A percentile compares a stretch with the other conserved stretches of the same genome.
phyloP scores from a whole-genome alignment of 2,329 filamentous ascomycete species.

The Sporothrix protearum region DNA sequence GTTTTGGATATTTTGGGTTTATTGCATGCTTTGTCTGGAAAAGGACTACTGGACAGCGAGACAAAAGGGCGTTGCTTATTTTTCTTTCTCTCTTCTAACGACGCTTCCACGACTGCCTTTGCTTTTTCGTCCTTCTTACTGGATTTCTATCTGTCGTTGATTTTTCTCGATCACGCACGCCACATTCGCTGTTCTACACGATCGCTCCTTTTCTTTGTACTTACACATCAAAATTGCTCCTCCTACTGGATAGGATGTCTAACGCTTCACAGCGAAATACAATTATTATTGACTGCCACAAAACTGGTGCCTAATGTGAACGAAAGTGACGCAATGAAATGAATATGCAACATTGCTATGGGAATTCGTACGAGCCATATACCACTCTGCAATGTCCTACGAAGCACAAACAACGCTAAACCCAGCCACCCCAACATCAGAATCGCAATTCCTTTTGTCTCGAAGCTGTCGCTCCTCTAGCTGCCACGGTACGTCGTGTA shows the following conservation, averaged over 20 bases:
- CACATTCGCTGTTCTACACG: background rate
- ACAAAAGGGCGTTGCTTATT: background rate
- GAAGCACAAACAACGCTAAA: background rate
- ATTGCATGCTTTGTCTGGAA: slow-evolving; percentile 2
- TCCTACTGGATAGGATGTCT: slow-evolving; percentile 18
- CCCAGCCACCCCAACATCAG: background rate
- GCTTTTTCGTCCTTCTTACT: background rate
- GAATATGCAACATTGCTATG: background rate
- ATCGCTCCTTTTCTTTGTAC: slow-evolving; percentile 6
- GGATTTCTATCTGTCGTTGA: slow-evolving; percentile 2
- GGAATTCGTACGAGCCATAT: background rate
- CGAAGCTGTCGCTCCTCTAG: slow-evolving; percentile 38
- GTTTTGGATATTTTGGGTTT: background rate
- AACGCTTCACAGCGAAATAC: slow-evolving; percentile 4
- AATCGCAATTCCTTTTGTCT: background rate
- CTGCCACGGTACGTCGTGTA: slow-evolving; percentile 81
- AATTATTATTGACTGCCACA: background rate
- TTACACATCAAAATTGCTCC: background rate
- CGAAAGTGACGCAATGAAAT: background rate
- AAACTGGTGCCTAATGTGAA: background rate
- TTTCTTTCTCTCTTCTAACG: background rate
- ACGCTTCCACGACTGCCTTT: background rate
- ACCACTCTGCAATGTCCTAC: background rate
- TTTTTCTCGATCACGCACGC: slow-evolving; percentile 10
- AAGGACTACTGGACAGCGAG: background rate